These are phyloP conservation scores for Colletotrichum plurivorum DNA, from an alignment of 2,329 filamentous ascomycete genomes.

Conservation along the genomic window DNA sequence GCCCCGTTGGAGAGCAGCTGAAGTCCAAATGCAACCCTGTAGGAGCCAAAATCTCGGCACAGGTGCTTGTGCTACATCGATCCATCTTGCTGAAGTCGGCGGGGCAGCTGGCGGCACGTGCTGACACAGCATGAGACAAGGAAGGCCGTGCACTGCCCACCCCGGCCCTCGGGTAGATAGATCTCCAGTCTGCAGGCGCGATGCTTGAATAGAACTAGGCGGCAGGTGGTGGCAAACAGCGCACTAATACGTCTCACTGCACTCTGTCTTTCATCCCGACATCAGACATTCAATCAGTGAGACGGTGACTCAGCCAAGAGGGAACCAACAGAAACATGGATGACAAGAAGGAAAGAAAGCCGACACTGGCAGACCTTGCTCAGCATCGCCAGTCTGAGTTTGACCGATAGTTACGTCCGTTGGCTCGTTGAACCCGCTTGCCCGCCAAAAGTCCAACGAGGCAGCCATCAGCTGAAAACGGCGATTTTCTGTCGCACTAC, in stretches of 20 bases:
- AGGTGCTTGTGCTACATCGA: too few relatives aligned
- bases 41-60: too few relatives aligned
- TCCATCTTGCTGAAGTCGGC: not conserved
- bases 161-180: conserved; percentile 8
- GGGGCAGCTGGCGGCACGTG: conserved; percentile 9
- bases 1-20: not conserved
- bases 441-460: conserved; percentile 14
- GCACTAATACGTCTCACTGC: conserved; percentile 7
- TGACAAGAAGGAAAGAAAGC: not conserved
- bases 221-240: conserved; percentile 3
- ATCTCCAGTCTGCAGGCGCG: conserved; percentile 17
- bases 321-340: not conserved
- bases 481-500: not conserved
- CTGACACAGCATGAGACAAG: conserved; percentile 7
- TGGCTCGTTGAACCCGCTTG: not conserved
- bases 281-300: not conserved
- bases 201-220: conserved; percentile 12
- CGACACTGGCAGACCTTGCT: not conserved
- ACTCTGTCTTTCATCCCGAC: conserved; percentile 11
- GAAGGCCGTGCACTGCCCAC: conserved; percentile 18
- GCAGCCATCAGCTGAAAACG: conserved; percentile 22
- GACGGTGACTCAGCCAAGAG: conserved; percentile 6
- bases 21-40: not conserved
- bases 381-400: not conserved
- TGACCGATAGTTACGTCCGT: conserved; percentile 4